Conservation (phyloP, 768 basidiomycete genomes). For the Rhodotorula paludigena region DNA sequence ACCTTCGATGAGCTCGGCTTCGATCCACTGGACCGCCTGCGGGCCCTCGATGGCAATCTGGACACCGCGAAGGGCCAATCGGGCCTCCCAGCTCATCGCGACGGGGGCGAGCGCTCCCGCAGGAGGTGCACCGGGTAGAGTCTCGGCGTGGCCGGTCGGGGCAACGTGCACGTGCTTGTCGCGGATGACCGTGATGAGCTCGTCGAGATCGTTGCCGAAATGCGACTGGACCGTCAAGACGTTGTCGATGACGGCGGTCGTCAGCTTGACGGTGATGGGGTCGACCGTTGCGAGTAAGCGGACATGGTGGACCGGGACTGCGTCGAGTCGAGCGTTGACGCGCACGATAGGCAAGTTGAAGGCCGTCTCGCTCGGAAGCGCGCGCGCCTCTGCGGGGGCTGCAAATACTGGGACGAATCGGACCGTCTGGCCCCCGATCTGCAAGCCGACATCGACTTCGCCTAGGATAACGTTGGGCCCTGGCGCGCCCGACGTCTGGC, state of each 20-base stretch:
- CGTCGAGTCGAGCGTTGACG: not conserved
- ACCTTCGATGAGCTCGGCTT: constrained; percentile 69
- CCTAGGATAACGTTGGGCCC: not conserved
- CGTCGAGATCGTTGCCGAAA: constrained; percentile 82
- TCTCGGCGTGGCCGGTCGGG: too few relatives aligned
- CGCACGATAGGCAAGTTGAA: constrained; percentile 12
- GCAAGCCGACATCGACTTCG: constrained; percentile 22
- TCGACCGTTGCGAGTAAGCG: constrained; percentile 62
- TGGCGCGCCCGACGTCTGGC: not conserved
- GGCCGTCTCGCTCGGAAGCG: not conserved
- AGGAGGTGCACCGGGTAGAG: too few relatives aligned
- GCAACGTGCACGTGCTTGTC: too few relatives aligned
- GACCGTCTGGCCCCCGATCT: constrained; percentile 31
- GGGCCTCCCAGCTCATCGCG: constrained; percentile 28
- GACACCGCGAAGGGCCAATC: constrained; percentile 63
- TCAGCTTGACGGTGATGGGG: constrained; percentile 66
- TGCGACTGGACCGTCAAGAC: constrained; percentile 77
- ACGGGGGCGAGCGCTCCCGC: too few relatives aligned
- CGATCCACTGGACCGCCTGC: constrained; percentile 66
- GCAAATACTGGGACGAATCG: constrained; percentile 27
- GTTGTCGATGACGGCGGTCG: constrained; percentile 77
- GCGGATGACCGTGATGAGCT: constrained; percentile 62
- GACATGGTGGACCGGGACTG: constrained; percentile 45
- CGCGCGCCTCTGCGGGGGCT: not conserved
- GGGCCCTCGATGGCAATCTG: constrained; percentile 70